Evolutionary conservation across 1,139 yeast genomes (phyloP).

Genomic region (Pichia sp.): DNA sequence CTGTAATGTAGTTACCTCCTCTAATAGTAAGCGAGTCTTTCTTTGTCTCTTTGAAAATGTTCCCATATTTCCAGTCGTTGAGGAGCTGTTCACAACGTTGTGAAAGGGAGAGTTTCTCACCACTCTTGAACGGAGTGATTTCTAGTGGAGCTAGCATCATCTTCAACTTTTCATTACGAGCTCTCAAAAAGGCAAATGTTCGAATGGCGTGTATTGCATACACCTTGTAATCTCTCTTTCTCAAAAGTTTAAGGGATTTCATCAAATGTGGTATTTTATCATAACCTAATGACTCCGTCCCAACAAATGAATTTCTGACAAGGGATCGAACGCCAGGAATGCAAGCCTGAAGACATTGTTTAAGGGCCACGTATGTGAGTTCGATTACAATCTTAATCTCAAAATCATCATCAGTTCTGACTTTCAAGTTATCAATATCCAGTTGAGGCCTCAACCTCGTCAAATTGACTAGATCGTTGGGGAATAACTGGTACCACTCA

Average conservation of each 20-base stretch:
- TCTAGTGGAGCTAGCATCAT: not conserved
- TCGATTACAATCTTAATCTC: conserved; percentile 2
- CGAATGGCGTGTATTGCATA: conserved; percentile 9
- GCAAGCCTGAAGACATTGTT: not conserved
- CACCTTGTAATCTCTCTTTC: conserved; percentile 1
- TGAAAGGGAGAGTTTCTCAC: not conserved
- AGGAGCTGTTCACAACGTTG: conserved; percentile 7
- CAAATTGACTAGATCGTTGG: conserved; percentile 5
- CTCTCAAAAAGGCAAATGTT: conserved; percentile 6
- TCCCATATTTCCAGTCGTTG: conserved; percentile 3
- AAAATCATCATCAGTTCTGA: too few species aligned
- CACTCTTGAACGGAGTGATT: conserved; percentile 6
- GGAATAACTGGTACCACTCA: conserved; percentile 10
- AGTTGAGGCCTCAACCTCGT: not conserved
- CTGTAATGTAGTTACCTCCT: conserved; percentile 3
- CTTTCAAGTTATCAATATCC: not conserved
- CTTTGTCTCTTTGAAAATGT: conserved; percentile 3
- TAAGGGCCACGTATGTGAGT: conserved; percentile 4
- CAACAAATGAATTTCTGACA: not conserved
- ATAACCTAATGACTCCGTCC: not conserved
- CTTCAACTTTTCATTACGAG: conserved; percentile 2
- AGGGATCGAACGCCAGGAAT: not conserved
- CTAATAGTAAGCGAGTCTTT: conserved; percentile 1
- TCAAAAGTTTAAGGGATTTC: not conserved
- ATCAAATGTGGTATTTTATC: not conserved